phyloP scores from a whole-genome alignment of 192 early-diverging fungal genomes.

The Chytriomyces sp. region DNA sequence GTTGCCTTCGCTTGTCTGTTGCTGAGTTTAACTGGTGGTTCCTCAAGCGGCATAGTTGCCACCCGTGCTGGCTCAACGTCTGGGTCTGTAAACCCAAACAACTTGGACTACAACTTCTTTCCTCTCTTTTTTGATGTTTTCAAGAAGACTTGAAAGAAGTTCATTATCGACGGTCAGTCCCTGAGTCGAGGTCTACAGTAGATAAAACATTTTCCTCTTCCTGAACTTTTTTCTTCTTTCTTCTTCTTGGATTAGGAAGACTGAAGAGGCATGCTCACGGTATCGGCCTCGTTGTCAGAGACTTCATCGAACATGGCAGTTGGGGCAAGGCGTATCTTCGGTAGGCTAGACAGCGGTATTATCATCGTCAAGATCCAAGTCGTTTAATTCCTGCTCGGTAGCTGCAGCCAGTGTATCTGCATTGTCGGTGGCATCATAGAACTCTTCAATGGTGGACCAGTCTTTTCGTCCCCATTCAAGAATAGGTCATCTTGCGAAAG shows the following conservation, averaged over 20 bases:
- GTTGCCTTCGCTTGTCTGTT: conserved; percentile 34
- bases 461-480: background rate
- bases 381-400: background rate
- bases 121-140: background rate
- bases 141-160: background rate
- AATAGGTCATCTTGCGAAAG: conserved; percentile 54
- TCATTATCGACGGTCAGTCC: background rate
- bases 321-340: background rate
- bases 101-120: background rate
- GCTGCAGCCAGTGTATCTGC: background rate
- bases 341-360: background rate
- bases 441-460: background rate
- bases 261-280: background rate
- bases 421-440: background rate
- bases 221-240: background rate
- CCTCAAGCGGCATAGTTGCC: background rate
- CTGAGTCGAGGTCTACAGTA: background rate
- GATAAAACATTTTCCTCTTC: background rate
- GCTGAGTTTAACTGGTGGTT: background rate
- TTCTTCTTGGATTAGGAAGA: background rate
- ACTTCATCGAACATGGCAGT: background rate
- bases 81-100: background rate
- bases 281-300: background rate
- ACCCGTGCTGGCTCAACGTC: background rate
- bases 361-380: conserved; percentile 22